These are phyloP conservation scores for Earliella scabrosa DNA, from an alignment of 1,284 basidiomycete genomes.

Conservation along the genomic window DNA sequence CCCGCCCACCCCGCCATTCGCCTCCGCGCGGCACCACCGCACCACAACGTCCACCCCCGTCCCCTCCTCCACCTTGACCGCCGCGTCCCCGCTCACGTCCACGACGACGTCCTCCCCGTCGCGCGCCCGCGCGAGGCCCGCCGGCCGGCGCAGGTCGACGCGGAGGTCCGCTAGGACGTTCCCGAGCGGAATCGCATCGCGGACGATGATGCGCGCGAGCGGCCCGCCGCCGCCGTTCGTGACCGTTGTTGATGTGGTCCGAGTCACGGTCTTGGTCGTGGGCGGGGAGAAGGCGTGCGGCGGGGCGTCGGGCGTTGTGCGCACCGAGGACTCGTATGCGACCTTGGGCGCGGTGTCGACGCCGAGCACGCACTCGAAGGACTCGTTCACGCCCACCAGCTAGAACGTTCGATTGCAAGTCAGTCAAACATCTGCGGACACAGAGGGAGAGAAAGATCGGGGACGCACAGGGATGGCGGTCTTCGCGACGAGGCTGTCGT, in stretches of 20 bases:
- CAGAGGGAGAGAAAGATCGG: conserved; percentile 41
- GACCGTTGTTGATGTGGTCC: not conserved
- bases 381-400: conserved; percentile 40
- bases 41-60: conserved; percentile 15
- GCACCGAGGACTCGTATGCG: conserved; percentile 45
- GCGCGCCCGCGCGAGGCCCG: conserved; percentile 48
- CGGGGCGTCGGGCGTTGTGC: conserved; percentile 35
- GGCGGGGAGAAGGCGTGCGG: conserved; percentile 9
- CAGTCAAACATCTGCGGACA: no score
- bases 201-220: conserved; percentile 47
- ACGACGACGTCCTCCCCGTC: conserved; percentile 43
- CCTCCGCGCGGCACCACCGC: conserved; percentile 30
- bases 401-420: conserved; percentile 43
- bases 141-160: conserved; percentile 51
- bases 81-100: not conserved
- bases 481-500: conserved; percentile 54
- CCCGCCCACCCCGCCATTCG: conserved; percentile 23
- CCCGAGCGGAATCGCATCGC: conserved; percentile 52
- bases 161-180: conserved; percentile 43
- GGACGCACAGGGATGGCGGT: conserved; percentile 47
- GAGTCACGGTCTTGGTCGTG: not conserved
- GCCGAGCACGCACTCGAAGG: conserved; percentile 56
- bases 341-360: conserved; percentile 50
- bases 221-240: conserved; percentile 42
- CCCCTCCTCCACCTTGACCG: no score